A percentile compares a stretch with the other conserved stretches of the same genome.
phyloP scores from a whole-genome alignment of 768 basidiomycete species.

The Pholiota conissans region DNA sequence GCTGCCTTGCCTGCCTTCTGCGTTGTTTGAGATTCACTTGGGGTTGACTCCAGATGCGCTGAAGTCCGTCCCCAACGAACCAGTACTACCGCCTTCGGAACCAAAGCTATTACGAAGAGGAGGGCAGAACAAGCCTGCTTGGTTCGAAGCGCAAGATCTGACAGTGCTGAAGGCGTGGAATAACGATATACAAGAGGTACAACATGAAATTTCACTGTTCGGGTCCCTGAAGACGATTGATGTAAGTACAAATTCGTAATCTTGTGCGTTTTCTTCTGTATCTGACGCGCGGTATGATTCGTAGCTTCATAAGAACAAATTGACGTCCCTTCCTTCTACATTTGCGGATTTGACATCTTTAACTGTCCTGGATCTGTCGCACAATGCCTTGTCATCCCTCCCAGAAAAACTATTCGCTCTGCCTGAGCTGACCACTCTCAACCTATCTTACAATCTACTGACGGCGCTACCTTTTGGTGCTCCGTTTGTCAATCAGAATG shows the following conservation, averaged over 20 bases:
- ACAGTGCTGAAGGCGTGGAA: conserved; percentile 75
- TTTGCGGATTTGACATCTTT: conserved; percentile 71
- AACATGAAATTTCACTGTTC: conserved; percentile 82
- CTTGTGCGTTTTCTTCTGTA: background rate
- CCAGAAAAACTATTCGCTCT: conserved; percentile 68
- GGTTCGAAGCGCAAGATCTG: conserved; percentile 84
- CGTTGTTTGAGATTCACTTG: conserved; percentile 78
- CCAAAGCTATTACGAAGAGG: conserved; percentile 33
- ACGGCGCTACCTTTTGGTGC: conserved; percentile 60
- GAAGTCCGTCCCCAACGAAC: conserved; percentile 63
- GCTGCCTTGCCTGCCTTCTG: conserved; percentile 72
- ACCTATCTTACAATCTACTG: conserved; percentile 71
- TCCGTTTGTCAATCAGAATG: conserved; percentile 43
- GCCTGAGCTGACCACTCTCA: conserved; percentile 63
- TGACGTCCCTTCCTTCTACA: conserved; percentile 58
- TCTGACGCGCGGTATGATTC: conserved; percentile 5
- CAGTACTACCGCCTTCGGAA: conserved; percentile 43
- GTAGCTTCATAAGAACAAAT: conserved; percentile 76
- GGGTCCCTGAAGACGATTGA: conserved; percentile 80
- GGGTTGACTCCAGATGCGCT: conserved; percentile 72
- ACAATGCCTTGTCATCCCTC: conserved; percentile 64
- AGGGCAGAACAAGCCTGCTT: conserved; percentile 50
- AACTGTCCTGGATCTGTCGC: conserved; percentile 70
- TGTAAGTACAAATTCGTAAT: conserved; percentile 41
- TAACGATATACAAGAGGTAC: conserved; percentile 78